These are phyloP conservation scores for Immersiella caudata DNA, from an alignment of 495 filamentous ascomycete species.

Conservation along the genomic window DNA sequence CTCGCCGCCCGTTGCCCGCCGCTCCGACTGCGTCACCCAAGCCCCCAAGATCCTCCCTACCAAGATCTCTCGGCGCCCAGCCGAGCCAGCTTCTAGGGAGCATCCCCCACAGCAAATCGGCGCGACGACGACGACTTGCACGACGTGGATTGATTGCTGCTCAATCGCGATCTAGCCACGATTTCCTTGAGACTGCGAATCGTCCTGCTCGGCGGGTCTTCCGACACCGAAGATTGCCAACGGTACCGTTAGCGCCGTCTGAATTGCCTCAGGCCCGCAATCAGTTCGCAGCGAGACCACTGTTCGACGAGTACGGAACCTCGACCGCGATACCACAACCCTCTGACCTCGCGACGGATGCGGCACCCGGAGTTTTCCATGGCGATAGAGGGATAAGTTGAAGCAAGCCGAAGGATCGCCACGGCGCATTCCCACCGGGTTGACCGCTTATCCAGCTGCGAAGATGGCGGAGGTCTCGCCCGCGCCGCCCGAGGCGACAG, in stretches of 20 bases:
- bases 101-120: constrained; percentile 34
- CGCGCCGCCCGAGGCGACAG: constrained; percentile 20
- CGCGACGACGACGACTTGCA: constrained; percentile 20
- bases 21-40: constrained; percentile 18
- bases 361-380: constrained; percentile 32
- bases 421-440: constrained; percentile 22
- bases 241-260: not conserved
- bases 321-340: constrained; percentile 1
- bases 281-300: not conserved
- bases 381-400: constrained; percentile 37
- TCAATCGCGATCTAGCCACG: constrained; percentile 12
- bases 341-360: constrained; percentile 14
- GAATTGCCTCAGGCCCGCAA: constrained; percentile 5
- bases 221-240: not conserved
- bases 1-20: constrained; percentile 15
- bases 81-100: constrained; percentile 21
- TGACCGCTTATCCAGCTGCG: constrained; percentile 27
- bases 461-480: constrained; percentile 33
- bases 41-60: constrained; percentile 21
- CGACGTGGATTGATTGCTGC: not conserved
- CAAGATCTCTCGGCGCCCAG: constrained; percentile 43
- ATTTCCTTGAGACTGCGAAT: not conserved
- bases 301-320: not conserved
- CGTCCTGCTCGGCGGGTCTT: not conserved
- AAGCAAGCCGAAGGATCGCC: constrained; percentile 36